These are phyloP conservation scores for Phytophthora colocasiae DNA, from an alignment of 352 stramenopile species.

Conservation along the genomic window DNA sequence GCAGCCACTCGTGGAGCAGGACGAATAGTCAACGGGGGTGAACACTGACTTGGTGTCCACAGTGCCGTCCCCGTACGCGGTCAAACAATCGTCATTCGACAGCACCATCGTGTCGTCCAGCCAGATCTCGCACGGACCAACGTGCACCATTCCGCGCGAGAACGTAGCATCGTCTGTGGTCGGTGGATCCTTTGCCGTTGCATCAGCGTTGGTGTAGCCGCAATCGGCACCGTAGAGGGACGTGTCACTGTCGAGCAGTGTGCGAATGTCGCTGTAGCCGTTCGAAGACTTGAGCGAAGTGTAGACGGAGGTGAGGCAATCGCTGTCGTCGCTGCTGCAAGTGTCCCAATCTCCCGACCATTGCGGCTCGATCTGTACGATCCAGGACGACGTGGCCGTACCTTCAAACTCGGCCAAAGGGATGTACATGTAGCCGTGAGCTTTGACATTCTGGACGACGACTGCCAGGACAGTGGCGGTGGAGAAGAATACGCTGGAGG, in stretches of 20 bases:
- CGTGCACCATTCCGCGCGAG: conserved; percentile 42
- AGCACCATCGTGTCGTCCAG: conserved; percentile 44
- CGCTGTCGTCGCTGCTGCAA: conserved; percentile 29
- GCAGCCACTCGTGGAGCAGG: conserved; percentile 38
- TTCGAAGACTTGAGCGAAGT: conserved; percentile 35
- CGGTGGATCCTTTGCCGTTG: conserved; percentile 33
- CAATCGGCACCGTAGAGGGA: conserved; percentile 38
- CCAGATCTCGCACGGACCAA: conserved; percentile 45
- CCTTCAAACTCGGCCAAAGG: conserved; percentile 37
- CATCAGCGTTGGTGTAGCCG: conserved; percentile 39
- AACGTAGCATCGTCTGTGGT: conserved; percentile 39
- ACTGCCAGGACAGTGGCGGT: conserved; percentile 6
- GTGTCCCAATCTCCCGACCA: conserved; percentile 39
- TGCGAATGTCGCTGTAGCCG: conserved; percentile 38
- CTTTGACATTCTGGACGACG: conserved; percentile 19
- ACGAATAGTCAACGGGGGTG: conserved; percentile 47
- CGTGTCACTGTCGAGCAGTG: conserved; percentile 38
- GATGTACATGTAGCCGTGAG: conserved; percentile 48
- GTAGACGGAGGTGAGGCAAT: conserved; percentile 35
- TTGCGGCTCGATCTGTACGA: conserved; percentile 42
- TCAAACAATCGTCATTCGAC: conserved; percentile 43
- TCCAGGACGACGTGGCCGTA: conserved; percentile 34
- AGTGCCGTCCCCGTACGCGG: conserved; percentile 38
- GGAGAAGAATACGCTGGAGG: conserved; percentile 14
- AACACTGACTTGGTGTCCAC: conserved; percentile 37